phyloP scores from a whole-genome alignment of 352 stramenopile species.

The Hyaloperonospora arabidopsidis region DNA sequence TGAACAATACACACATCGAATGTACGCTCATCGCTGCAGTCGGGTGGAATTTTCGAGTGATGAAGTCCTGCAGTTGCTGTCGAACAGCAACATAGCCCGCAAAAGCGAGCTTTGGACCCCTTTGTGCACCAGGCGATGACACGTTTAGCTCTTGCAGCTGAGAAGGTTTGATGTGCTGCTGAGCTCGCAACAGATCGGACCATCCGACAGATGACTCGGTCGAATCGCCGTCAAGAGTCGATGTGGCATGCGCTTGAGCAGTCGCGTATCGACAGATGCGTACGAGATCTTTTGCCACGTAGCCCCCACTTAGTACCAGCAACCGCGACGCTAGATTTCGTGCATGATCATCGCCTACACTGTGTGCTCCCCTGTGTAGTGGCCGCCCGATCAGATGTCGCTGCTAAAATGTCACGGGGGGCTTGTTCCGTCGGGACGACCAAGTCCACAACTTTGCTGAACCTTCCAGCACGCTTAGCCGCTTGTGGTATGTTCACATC shows the following conservation, averaged over 20 bases:
- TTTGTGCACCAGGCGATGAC: slow-evolving; percentile 34
- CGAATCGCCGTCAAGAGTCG: background rate
- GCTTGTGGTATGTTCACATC: slow-evolving; percentile 33
- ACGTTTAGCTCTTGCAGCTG: slow-evolving; percentile 74
- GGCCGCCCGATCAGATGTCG: slow-evolving; percentile 32
- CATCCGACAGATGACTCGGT: slow-evolving; percentile 22
- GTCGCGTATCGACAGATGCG: slow-evolving; percentile 59
- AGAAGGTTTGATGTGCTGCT: slow-evolving; percentile 58
- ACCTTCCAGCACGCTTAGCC: slow-evolving; percentile 41
- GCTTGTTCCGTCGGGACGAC: slow-evolving; percentile 57
- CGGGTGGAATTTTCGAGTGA: slow-evolving; percentile 59
- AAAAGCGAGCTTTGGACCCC: slow-evolving; percentile 28
- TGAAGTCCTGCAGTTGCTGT: slow-evolving; percentile 56
- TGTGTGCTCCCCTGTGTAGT: slow-evolving; percentile 11
- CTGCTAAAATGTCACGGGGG: slow-evolving; percentile 39
- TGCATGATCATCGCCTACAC: background rate
- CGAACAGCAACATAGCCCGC: slow-evolving; percentile 55
- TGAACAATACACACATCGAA: slow-evolving; percentile 2
- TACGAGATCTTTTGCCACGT: slow-evolving; percentile 69
- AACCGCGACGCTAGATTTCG: slow-evolving; percentile 32
- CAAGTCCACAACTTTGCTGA: slow-evolving; percentile 55
- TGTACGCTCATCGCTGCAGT: slow-evolving; percentile 54
- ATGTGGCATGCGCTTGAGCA: slow-evolving; percentile 28
- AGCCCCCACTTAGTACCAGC: slow-evolving; percentile 54
- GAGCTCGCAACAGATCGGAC: slow-evolving; percentile 38